These are phyloP conservation scores for Globisporangium sylvaticum DNA, from an alignment of 352 stramenopile species.

Conservation along the genomic window DNA sequence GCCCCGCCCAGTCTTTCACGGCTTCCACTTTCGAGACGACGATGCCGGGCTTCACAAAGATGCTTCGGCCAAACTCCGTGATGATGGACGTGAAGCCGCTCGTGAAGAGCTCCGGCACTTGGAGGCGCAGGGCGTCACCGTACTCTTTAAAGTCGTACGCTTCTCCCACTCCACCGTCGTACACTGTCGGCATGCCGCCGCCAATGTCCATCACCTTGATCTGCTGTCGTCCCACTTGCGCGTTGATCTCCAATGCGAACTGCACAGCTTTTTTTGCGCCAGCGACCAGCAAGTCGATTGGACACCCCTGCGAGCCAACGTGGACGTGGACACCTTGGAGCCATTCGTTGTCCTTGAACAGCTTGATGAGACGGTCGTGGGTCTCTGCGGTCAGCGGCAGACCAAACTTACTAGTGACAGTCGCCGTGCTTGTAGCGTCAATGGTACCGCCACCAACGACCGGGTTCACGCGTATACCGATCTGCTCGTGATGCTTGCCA, in stretches of 20 bases:
- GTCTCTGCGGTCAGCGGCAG: slow-evolving; percentile 65
- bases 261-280: slow-evolving; percentile 69
- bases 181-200: slow-evolving; percentile 88
- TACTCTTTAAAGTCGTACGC: slow-evolving; percentile 85
- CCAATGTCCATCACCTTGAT: slow-evolving; percentile 88
- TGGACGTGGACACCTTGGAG: slow-evolving; percentile 89
- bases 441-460: slow-evolving; percentile 88
- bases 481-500: slow-evolving; percentile 39
- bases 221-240: slow-evolving; percentile 45
- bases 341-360: slow-evolving; percentile 75
- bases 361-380: slow-evolving; percentile 37
- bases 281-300: slow-evolving; percentile 76
- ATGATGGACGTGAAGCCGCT: slow-evolving; percentile 77
- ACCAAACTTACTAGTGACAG: slow-evolving; percentile 90
- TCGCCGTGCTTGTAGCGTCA: slow-evolving; percentile 82
- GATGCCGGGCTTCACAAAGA: slow-evolving; percentile 86
- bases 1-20: slow-evolving; percentile 78
- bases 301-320: slow-evolving; percentile 85
- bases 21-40: slow-evolving; percentile 88
- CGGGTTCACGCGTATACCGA: slow-evolving; percentile 91
- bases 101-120: slow-evolving; percentile 84
- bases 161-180: slow-evolving; percentile 61
- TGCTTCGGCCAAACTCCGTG: slow-evolving; percentile 89
- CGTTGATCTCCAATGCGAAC: slow-evolving; percentile 81
- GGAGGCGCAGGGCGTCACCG: slow-evolving; percentile 47